phyloP scores from a whole-genome alignment of 1,284 basidiomycete species.

The Cystobasidium pallidum region DNA sequence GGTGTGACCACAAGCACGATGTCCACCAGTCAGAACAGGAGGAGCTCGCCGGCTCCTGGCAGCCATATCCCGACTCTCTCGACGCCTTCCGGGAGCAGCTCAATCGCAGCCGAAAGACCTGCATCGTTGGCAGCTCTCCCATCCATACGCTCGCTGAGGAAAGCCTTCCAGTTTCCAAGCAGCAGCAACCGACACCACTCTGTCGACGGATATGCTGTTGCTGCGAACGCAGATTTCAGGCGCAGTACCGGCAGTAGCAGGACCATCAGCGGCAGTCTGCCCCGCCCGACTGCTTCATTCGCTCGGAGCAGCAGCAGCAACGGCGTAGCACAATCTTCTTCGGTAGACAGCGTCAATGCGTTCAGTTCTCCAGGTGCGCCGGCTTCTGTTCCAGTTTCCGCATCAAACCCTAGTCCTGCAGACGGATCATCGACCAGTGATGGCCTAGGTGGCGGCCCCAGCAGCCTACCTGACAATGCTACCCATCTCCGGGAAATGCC shows the following conservation, averaged over 20 bases:
- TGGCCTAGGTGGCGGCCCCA: neutral
- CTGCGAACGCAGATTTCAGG: neutral
- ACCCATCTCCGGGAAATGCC: neutral
- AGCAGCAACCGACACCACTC: slow-evolving; percentile 27
- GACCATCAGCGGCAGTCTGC: neutral
- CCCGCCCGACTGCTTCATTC: neutral
- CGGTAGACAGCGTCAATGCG: slow-evolving; percentile 1
- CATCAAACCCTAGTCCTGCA: neutral
- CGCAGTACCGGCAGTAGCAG: slow-evolving; percentile 1
- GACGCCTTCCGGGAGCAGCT: too few species aligned
- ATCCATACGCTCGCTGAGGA: slow-evolving; percentile 33
- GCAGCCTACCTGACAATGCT: neutral
- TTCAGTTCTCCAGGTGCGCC: neutral
- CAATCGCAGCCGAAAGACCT: neutral
- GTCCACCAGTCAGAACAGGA: neutral
- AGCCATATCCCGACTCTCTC: neutral
- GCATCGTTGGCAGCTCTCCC: slow-evolving; percentile 21
- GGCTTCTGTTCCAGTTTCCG: neutral
- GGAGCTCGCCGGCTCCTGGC: neutral
- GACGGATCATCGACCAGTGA: neutral
- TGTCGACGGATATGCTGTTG: slow-evolving; percentile 1
- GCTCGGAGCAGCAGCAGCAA: slow-evolving; percentile 7
- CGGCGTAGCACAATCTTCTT: slow-evolving; percentile 4
- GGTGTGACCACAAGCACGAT: neutral
- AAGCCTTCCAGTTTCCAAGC: slow-evolving; percentile 38